Conservation (phyloP, 2,329 filamentous ascomycete species). For the Xylaria polymorpha region DNA sequence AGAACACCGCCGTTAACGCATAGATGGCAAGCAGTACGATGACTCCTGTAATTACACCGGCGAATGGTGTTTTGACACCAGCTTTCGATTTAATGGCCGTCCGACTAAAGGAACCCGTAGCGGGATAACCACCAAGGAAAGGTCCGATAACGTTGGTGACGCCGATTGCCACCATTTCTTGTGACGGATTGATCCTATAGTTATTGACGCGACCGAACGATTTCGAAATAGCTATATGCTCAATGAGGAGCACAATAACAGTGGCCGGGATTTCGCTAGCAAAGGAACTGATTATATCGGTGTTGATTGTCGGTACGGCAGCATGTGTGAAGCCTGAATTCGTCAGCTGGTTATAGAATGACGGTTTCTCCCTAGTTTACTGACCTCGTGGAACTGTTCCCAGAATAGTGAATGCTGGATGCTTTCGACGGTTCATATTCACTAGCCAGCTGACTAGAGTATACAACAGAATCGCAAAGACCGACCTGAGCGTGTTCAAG, state of each 20-base stretch:
- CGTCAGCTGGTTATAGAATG: slow-evolving; percentile 39
- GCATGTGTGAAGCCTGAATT: slow-evolving; percentile 81
- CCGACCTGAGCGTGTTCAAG: slow-evolving; percentile 87
- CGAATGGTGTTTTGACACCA: slow-evolving; percentile 90
- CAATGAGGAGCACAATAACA: slow-evolving; percentile 94
- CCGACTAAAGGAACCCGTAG: slow-evolving; percentile 94
- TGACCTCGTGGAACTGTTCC: slow-evolving; percentile 79
- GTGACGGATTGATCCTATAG: slow-evolving; percentile 94
- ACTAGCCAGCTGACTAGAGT: slow-evolving; percentile 89
- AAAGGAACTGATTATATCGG: slow-evolving; percentile 74
- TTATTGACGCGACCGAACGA: slow-evolving; percentile 97
- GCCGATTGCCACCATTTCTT: slow-evolving; percentile 95
- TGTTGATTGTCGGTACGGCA: slow-evolving; percentile 75
- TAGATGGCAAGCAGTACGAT: slow-evolving; percentile 93
- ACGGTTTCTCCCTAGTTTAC: slow-evolving; percentile 29
- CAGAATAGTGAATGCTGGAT: slow-evolving; percentile 79
- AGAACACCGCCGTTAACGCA: slow-evolving; percentile 88
- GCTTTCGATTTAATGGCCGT: slow-evolving; percentile 98
- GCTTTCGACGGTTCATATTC: slow-evolving; percentile 73
- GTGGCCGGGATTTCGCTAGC: slow-evolving; percentile 80
- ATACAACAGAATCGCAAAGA: slow-evolving; percentile 91
- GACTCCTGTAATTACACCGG: slow-evolving; percentile 86
- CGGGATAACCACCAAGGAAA: slow-evolving; percentile 91
- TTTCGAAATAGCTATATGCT: slow-evolving; percentile 97
- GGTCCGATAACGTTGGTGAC: slow-evolving; percentile 90